Percentiles rank a stretch among this genome's conserved stretches.
These are phyloP conservation scores for Tulasnella sp. DNA, from an alignment of 768 basidiomycete genomes.

Conservation along the genomic window DNA sequence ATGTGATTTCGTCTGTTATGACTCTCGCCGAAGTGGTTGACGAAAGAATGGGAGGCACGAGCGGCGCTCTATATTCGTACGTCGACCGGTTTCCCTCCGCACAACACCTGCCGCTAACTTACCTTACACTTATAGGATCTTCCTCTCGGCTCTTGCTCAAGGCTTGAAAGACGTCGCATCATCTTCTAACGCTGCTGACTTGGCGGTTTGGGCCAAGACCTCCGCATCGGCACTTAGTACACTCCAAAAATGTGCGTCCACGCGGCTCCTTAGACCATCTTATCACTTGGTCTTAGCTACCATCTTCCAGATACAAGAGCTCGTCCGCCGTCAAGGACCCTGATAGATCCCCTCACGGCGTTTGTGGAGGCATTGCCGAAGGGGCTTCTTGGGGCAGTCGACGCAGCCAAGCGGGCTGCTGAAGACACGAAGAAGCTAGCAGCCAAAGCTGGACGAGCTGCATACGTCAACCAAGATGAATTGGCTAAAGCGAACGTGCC, in stretches of 20 bases:
- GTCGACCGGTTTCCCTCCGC: constrained; percentile 42
- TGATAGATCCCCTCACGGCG: constrained; percentile 87
- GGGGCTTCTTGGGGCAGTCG: constrained; percentile 52
- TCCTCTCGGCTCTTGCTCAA: constrained; percentile 86
- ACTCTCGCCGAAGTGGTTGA: constrained; percentile 75
- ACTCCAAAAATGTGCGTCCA: constrained; percentile 59
- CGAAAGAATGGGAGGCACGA: constrained; percentile 88
- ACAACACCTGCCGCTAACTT: not conserved
- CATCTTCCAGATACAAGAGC: constrained; percentile 66
- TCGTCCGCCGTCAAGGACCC: constrained; percentile 84
- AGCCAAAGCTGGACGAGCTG: constrained; percentile 86
- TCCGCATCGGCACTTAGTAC: constrained; percentile 60
- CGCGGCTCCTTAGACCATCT: not conserved
- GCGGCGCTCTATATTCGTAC: constrained; percentile 88
- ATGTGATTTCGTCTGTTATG: constrained; percentile 68
- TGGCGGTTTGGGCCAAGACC: constrained; percentile 62
- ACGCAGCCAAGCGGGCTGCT: constrained; percentile 65
- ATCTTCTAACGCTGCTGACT: constrained; percentile 45
- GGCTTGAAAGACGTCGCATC: constrained; percentile 53
- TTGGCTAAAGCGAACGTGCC: constrained; percentile 65
- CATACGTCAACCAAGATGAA: constrained; percentile 75
- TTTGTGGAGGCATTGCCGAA: constrained; percentile 61
- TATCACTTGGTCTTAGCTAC: not conserved
- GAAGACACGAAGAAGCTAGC: constrained; percentile 73
- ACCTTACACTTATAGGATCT: constrained; percentile 60